A percentile compares a stretch with the other conserved stretches of the same genome.
phyloP scores from a whole-genome alignment of 1,284 basidiomycete genomes.

The Ustilago cynodontis region DNA sequence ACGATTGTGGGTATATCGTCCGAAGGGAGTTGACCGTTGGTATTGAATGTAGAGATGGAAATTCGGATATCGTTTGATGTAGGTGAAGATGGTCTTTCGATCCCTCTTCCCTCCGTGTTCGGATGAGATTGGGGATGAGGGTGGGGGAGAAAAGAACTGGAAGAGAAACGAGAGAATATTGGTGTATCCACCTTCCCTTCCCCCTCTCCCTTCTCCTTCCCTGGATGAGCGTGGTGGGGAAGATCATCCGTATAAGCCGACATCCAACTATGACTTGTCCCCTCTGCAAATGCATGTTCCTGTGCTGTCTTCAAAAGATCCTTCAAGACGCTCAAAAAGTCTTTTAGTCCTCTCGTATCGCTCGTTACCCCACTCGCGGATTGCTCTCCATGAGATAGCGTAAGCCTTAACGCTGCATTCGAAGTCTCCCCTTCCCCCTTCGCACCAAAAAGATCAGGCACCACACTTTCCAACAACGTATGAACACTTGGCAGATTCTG shows the following conservation, averaged over 20 bases:
- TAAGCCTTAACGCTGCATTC: constrained; percentile 32
- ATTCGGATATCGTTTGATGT: constrained; percentile 47
- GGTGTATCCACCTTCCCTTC: constrained; percentile 18
- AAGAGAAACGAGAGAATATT: constrained; percentile 50
- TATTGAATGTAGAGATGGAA: constrained; percentile 48
- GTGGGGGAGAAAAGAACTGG: constrained; percentile 30
- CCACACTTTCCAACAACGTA: constrained; percentile 31
- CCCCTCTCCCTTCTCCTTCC: neutral
- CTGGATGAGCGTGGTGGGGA: neutral
- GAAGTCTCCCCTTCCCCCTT: constrained; percentile 6
- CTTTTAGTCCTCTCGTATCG: constrained; percentile 41
- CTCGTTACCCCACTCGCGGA: constrained; percentile 28
- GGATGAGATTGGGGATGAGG: neutral
- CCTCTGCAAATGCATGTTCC: constrained; percentile 21
- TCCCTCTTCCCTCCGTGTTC: neutral
- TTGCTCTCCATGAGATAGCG: constrained; percentile 18
- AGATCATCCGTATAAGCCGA: constrained; percentile 35
- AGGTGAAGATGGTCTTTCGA: constrained; percentile 31
- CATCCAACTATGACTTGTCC: constrained; percentile 41
- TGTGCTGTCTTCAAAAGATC: constrained; percentile 37
- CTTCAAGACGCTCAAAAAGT: constrained; percentile 49
- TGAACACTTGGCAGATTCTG: constrained; percentile 33
- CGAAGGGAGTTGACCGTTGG: constrained; percentile 29
- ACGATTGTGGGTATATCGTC: constrained; percentile 22
- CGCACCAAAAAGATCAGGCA: constrained; percentile 15